phyloP scores from a whole-genome alignment of 1,284 basidiomycete species.

The Dichomitus squalens region DNA sequence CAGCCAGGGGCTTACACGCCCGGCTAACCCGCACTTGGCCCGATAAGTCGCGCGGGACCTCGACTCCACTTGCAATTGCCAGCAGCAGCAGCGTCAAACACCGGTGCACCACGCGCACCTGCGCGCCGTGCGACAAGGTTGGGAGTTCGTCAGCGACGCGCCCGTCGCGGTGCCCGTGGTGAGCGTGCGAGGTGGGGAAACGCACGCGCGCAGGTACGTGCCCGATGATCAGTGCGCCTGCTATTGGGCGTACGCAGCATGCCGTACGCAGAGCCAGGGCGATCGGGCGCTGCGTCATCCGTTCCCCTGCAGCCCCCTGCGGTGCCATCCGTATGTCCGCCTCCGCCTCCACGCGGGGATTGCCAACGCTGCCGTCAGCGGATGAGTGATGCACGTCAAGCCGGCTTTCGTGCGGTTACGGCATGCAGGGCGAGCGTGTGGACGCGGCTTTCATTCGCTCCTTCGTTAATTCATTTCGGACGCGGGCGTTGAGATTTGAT shows the following conservation, averaged over 20 bases:
- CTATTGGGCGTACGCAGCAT: background rate
- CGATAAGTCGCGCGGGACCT: background rate
- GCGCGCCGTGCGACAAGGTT: background rate
- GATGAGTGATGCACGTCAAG: too few relatives aligned
- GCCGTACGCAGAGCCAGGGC: background rate
- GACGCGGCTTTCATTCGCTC: background rate
- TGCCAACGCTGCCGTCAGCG: too few relatives aligned
- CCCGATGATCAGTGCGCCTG: background rate
- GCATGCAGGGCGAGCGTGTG: background rate
- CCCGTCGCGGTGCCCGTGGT: background rate
- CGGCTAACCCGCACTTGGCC: too few relatives aligned
- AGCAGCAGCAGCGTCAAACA: background rate
- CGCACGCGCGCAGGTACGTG: background rate
- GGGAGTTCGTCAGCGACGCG: background rate
- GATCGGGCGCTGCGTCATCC: background rate
- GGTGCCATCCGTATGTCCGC: too few relatives aligned
- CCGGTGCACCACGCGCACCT: background rate
- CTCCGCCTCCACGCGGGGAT: too few relatives aligned
- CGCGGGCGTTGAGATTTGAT: background rate
- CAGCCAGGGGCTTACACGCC: too few relatives aligned
- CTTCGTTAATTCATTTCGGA: background rate
- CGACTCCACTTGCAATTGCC: background rate
- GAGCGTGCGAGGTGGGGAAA: background rate
- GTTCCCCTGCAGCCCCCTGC: too few relatives aligned
- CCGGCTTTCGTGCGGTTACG: background rate